These are phyloP conservation scores for Blastobotrys ciferrii DNA, from an alignment of 1,139 yeast species.

Conservation along the genomic window DNA sequence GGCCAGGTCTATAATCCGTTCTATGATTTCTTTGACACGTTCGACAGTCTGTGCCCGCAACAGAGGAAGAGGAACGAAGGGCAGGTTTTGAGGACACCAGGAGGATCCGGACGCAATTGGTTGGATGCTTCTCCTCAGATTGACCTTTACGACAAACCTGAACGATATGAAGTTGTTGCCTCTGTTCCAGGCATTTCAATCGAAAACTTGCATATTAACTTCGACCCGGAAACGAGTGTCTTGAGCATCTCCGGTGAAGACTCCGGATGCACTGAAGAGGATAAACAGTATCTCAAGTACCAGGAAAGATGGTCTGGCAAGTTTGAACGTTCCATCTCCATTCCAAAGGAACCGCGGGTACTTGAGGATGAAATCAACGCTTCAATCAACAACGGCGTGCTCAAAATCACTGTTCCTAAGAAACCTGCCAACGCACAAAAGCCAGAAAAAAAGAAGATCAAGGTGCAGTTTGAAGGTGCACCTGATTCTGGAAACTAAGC, in stretches of 20 bases:
- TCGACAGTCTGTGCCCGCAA: background rate
- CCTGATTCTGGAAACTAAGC: background rate
- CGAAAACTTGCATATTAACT: slow-evolving; percentile 50
- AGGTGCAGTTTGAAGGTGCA: background rate
- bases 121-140: slow-evolving; percentile 45
- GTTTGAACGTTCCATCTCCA: slow-evolving; percentile 52
- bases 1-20: background rate
- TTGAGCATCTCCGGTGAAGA: slow-evolving; percentile 26
- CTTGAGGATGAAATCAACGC: slow-evolving; percentile 54
- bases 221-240: slow-evolving; percentile 41
- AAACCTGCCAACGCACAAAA: background rate
- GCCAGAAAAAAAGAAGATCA: slow-evolving; percentile 3
- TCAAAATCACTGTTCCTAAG: slow-evolving; percentile 53
- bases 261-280: slow-evolving; percentile 11
- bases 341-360: slow-evolving; percentile 51
- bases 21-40: background rate
- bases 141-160: slow-evolving; percentile 49
- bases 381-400: slow-evolving; percentile 50
- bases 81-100: background rate
- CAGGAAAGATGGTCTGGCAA: slow-evolving; percentile 38
- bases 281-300: slow-evolving; percentile 14
- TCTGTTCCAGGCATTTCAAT: slow-evolving; percentile 56
- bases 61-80: background rate
- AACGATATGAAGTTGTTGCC: slow-evolving; percentile 45
- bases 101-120: background rate